Evolutionary conservation across 805 yeast genomes (phyloP).

Genomic region (Millerozyma miso): DNA sequence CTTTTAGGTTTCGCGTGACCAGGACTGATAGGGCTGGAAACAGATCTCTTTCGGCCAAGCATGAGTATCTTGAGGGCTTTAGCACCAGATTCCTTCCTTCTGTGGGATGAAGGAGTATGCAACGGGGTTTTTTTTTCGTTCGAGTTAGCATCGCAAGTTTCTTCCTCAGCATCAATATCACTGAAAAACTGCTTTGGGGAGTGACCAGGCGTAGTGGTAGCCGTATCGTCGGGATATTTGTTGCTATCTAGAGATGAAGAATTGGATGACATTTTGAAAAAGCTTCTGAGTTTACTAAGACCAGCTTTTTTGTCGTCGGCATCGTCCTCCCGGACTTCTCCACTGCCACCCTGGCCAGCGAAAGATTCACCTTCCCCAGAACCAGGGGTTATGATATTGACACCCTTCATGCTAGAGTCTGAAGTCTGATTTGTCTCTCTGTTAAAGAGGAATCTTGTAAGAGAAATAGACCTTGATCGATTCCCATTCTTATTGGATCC

Average conservation of each 20-base stretch:
- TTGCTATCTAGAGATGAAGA: constrained; percentile 2
- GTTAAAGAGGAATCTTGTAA: constrained; percentile 23
- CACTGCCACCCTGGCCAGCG: background rate
- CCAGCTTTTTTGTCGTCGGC: constrained; percentile 16
- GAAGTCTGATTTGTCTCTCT: constrained; percentile 7
- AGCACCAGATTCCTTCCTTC: background rate
- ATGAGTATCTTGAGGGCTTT: constrained; percentile 10
- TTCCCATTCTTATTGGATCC: background rate
- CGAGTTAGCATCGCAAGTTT: background rate
- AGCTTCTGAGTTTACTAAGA: constrained; percentile 23
- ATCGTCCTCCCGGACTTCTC: constrained; percentile 6
- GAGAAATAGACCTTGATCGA: constrained; percentile 23
- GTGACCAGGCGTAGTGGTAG: constrained; percentile 5
- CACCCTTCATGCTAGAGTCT: constrained; percentile 4
- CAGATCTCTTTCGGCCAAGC: constrained; percentile 15
- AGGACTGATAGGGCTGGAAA: constrained; percentile 11
- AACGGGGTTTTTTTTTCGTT: background rate
- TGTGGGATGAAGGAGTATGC: background rate
- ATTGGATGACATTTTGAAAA: constrained; percentile 19
- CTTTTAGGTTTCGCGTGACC: constrained; percentile 1
- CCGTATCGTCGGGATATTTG: constrained; percentile 4
- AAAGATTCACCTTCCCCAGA: constrained; percentile 5
- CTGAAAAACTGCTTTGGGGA: constrained; percentile 1
- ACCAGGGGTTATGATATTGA: constrained; percentile 1
- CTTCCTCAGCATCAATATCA: background rate